Evolutionary conservation across 1,139 yeast species (phyloP), one percentile per base, ranked within the genome.

Genomic region (Geotrichum citri-aurantii): DNA sequence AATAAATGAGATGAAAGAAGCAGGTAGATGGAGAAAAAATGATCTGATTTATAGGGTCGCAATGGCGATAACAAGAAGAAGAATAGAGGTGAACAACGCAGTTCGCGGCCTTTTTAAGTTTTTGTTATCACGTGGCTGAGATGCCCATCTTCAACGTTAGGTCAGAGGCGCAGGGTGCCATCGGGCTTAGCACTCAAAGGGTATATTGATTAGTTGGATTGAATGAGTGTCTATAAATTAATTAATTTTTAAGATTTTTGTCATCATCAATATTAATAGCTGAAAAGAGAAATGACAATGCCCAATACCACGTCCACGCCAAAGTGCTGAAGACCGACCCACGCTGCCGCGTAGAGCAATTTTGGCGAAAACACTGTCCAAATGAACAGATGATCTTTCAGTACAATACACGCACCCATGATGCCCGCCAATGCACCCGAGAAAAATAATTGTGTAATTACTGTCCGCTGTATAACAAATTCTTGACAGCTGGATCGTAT

Each of bases 291-390:
- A 24, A 59, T 46, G 21, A 55, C 42, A 6, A 55, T 52, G 29
- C 60, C 51, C 29, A 59, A 31, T 14, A 54, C 44, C 14, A 63
- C 65, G 50, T 71, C 73, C 3, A 69, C 57, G 8, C 65, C 42
- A 10, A 64, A 63, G 55, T 70, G 70, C 55, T 69, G 71, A n/a
- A 69, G 48, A 1, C 72, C 59, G 6, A 72, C 65, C 99, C 99
- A 95, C 2, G 85, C 85, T 0, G 84, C 82, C 64, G 86, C 86
- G 70, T 86, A 93, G 42, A 95, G 79, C 19, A 93, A 73, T 67
- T 91, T 93, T 0, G 99, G 99, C 55, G 96, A 88, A 74, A 93
- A 93, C 3, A 95, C 99, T 1, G 98, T 90, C 98, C 99, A 95
- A 17, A 95, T 87, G 70, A 93, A 93, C 60, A 93, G 77, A 70